These are phyloP conservation scores for Flaveria robusta DNA, from an alignment of 129 eudicot genomes.

Conservation along the genomic window DNA sequence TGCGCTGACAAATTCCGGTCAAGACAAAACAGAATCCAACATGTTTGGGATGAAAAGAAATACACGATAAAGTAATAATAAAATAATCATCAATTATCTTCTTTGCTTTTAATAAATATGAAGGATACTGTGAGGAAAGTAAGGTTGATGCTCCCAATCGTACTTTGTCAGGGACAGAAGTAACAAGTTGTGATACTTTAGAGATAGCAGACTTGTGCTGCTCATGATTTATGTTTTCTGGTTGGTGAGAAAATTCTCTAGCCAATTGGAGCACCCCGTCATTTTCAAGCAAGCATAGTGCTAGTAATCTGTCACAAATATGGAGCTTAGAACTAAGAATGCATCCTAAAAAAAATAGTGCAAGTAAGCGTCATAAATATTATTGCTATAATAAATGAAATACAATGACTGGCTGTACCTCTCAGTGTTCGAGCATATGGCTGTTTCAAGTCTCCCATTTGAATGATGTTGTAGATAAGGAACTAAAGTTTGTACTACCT, in stretches of 20 bases:
- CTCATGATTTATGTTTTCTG: slow-evolving; percentile 35
- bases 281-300: slow-evolving; percentile 76
- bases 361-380: background rate
- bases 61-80: background rate
- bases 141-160: slow-evolving; percentile 61
- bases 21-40: slow-evolving; percentile 43
- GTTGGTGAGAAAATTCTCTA: slow-evolving; percentile 53
- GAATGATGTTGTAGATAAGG: slow-evolving; percentile 62
- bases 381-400: background rate
- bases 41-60: slow-evolving; percentile 18
- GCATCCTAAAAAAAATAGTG: background rate
- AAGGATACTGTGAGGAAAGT: slow-evolving; percentile 93
- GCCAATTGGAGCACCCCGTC: slow-evolving; percentile 60
- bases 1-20: slow-evolving; percentile 49
- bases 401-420: slow-evolving; percentile 48
- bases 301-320: slow-evolving; percentile 58
- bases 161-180: slow-evolving; percentile 95
- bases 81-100: slow-evolving; percentile 12
- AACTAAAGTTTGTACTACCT: slow-evolving; percentile 72
- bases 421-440: slow-evolving; percentile 67
- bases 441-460: slow-evolving; percentile 40
- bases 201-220: slow-evolving; percentile 48
- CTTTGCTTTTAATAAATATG: background rate
- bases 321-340: background rate
- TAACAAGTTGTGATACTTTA: slow-evolving; percentile 65